Evolutionary conservation across 164 flowering plant genomes (phyloP), one percentile per base, ranked within the genome.

Genomic region (Malania oleifera): DNA sequence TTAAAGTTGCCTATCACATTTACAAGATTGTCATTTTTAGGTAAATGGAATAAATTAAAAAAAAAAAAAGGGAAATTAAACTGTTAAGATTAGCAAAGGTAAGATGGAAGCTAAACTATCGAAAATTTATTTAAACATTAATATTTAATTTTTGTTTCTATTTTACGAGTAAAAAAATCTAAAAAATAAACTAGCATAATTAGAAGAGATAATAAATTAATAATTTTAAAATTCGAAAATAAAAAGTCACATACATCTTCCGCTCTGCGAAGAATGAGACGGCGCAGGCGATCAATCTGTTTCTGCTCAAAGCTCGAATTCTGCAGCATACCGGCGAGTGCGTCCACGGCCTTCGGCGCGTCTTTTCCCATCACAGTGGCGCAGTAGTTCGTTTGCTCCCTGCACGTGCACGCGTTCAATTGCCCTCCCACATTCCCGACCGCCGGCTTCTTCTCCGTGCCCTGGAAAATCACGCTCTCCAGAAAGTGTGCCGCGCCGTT

Each of bases 391-490:
- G 82, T 80, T 69, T 80, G 84, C 69, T 80, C 84, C 62, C 85
- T 67, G 7, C 80, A 71, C 8, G 82, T 78, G 50, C 70, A 75
- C 5, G 80, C 85, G 66, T 78, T 78, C 59, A 80, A 58, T 56
- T 75, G 82, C 5, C 80, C 82, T 3, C 82, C 85, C 80, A 80
- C 73, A 26, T 77, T 73, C 80, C 77, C 84, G 47, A 80, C 75
- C 18, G 64, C 77, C 8, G 69, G 35, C 45, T 80, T 70, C 68
- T 64, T 78, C 63, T 67, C 73, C 7, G 82, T 80, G 7, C 84
- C 84, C 55, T 77, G 73, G 60, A 75, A 77, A 9, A 80, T 75
- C 84, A 80, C 77, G 59, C 75, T 80, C 44, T 80, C 82, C 8
- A 80, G 63, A 43, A 77, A 77, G 67, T 80, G 82, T 9, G 84